Conservation (phyloP, 2,329 filamentous ascomycete species). For the Grosmannia huntii region DNA sequence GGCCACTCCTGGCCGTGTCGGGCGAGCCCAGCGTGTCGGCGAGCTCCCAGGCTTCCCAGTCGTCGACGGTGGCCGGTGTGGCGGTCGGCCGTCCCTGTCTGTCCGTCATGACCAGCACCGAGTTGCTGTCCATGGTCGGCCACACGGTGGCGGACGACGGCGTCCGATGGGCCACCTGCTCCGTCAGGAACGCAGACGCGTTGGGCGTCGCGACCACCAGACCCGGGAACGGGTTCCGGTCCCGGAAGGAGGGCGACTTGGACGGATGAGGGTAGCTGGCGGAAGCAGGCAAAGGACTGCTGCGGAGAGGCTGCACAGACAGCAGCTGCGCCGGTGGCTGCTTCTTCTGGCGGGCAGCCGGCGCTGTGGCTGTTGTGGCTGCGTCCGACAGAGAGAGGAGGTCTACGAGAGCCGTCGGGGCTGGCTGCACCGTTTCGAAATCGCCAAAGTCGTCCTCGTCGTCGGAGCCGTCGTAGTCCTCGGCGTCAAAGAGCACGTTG, state of each 20-base stretch:
- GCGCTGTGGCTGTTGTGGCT: too few species aligned
- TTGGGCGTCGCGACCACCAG: conserved; percentile 32
- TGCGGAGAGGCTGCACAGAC: conserved; percentile 14
- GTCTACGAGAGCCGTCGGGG: conserved; percentile 7
- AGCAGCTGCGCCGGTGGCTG: conserved; percentile 18
- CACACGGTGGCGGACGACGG: conserved; percentile 32
- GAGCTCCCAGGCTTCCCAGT: conserved; percentile 31
- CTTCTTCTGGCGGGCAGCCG: conserved; percentile 6
- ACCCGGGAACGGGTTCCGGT: conserved; percentile 39
- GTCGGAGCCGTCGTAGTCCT: conserved; percentile 33
- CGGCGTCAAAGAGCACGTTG: conserved; percentile 55
- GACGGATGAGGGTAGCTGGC: conserved; percentile 30
- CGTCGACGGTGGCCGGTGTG: conserved; percentile 18
- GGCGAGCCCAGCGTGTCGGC: conserved; percentile 2
- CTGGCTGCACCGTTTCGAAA: conserved; percentile 16
- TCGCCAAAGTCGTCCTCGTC: conserved; percentile 15
- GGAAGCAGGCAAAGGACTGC: conserved; percentile 4
- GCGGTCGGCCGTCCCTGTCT: conserved; percentile 13
- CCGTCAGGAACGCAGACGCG: conserved; percentile 19
- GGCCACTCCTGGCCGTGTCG: neutral
- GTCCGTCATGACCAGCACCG: conserved; percentile 1
- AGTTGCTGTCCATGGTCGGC: conserved; percentile 23
- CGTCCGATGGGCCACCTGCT: conserved; percentile 20
- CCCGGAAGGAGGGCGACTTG: conserved; percentile 39
- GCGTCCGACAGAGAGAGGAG: conserved; percentile 9